Evolutionary conservation across 225 moss, liverwort and hornwort species (phyloP), one percentile per base, ranked within the genome.

Genomic region (Thuidium tamariscinum): DNA sequence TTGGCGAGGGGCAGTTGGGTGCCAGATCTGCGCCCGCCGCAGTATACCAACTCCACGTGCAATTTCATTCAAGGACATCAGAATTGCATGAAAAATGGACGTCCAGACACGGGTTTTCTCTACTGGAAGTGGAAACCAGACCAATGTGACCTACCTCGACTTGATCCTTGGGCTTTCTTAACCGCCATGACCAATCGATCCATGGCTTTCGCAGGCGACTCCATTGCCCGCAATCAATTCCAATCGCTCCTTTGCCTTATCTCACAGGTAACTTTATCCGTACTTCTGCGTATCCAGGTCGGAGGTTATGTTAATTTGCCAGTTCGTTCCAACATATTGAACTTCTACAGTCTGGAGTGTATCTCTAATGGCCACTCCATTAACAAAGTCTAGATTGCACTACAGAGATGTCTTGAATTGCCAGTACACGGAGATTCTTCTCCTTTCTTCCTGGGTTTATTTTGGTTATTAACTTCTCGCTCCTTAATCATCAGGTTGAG

Each of bases 221-320:
- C 98, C 87, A 92, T 99, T 72, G 97, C 97, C 8, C 96, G 98
- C 84, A 99, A 99, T 71, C 98, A 99, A 86, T 94, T 96, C 83
- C 97, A 97, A 37, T 96, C 98, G 15, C 91, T 99, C 75, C 90
- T 96, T 46, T 99, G 98, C 79, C 87, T 97, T 73, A 92, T 97
- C 56, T 90, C 96, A 48, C 92, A 95, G 96, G 98, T 95, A 89
- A 57, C 46, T 23, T 20, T 68, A 68, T 78, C 62, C 60, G 20
- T 70, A 39, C 36, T 36, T 73, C 44, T 79, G 75, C 44, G 48
- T 34, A 64, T 32, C 57, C 48, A 85, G 70, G 77, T 41, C 65
- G 71, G 75, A 44, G 57, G 62, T 63, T 79, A 46, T 63, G 18
- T 30, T 37, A 30, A 39, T 56, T 75, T 82, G 10, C 74, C 39